A percentile compares a stretch with the other conserved stretches of the same genome.
phyloP scores from a whole-genome alignment of 2,329 filamentous ascomycete species.

The Sporothrix brunneoviolacea region DNA sequence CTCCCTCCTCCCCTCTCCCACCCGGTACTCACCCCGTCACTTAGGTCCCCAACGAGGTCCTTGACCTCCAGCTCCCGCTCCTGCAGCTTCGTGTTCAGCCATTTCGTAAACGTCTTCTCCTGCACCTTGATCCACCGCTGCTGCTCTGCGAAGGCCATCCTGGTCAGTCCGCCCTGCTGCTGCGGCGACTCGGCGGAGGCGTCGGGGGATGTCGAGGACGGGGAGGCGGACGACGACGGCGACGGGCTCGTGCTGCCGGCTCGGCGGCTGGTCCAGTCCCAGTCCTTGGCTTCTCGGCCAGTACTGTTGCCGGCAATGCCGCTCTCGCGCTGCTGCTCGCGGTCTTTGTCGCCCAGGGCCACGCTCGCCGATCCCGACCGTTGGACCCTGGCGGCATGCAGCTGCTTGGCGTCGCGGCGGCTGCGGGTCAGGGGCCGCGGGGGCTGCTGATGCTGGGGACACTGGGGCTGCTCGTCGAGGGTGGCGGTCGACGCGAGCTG shows the following conservation, averaged over 20 bases:
- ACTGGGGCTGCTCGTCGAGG: neutral
- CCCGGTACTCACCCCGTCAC: constrained; percentile 70
- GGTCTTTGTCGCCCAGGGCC: constrained; percentile 25
- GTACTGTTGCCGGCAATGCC: neutral
- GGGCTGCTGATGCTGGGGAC: constrained; percentile 19
- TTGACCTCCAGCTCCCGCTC: constrained; percentile 71
- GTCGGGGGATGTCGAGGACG: neutral
- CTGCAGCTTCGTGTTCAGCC: constrained; percentile 94
- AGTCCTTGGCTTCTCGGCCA: constrained; percentile 7
- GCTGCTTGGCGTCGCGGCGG: constrained; percentile 40
- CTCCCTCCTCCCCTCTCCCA: neutral
- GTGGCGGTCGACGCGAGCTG: neutral
- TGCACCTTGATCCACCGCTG: constrained; percentile 73
- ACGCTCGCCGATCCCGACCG: constrained; percentile 36
- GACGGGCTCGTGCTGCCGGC: constrained; percentile 10
- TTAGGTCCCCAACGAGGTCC: constrained; percentile 82
- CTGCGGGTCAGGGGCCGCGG: constrained; percentile 27
- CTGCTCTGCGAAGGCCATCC: constrained; percentile 59
- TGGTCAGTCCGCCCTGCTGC: constrained; percentile 35
- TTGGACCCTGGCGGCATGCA: constrained; percentile 44
- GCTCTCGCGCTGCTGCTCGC: constrained; percentile 9
- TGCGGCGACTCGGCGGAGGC: too few relatives aligned
- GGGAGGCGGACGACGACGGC: constrained; percentile 1
- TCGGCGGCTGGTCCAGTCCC: constrained; percentile 15
- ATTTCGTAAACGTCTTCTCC: constrained; percentile 99